phyloP scores from a whole-genome alignment of 2,329 filamentous ascomycete genomes.

The Geosmithia putterillii region DNA sequence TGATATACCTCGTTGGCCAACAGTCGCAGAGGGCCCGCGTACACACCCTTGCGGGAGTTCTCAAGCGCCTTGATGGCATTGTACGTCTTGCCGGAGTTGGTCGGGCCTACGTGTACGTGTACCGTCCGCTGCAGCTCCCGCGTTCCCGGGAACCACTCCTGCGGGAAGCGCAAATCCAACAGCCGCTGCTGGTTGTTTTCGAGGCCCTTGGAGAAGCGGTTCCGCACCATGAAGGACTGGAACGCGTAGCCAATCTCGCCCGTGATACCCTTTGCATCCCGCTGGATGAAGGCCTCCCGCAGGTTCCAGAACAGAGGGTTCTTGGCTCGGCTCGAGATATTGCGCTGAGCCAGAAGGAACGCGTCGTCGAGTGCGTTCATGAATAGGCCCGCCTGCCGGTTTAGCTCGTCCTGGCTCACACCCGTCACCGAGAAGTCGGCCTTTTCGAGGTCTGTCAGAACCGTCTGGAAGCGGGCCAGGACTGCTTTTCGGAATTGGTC shows the following conservation, averaged over 20 bases:
- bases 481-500: slow-evolving; percentile 19
- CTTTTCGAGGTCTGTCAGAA: slow-evolving; percentile 16
- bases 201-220: slow-evolving; percentile 42
- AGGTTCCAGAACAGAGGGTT: slow-evolving; percentile 47
- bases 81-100: slow-evolving; percentile 97
- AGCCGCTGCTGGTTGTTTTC: slow-evolving; percentile 49
- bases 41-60: slow-evolving; percentile 63
- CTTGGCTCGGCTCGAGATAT: slow-evolving; percentile 21
- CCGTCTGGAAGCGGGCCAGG: slow-evolving; percentile 19
- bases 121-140: slow-evolving; percentile 69
- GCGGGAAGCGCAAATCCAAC: slow-evolving; percentile 76
- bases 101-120: slow-evolving; percentile 90
- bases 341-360: slow-evolving; percentile 28
- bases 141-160: slow-evolving; percentile 86
- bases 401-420: slow-evolving; percentile 24
- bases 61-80: slow-evolving; percentile 80
- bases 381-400: slow-evolving; percentile 32
- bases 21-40: slow-evolving; percentile 79
- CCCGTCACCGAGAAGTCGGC: slow-evolving; percentile 12
- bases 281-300: slow-evolving; percentile 44
- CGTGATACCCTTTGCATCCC: slow-evolving; percentile 35
- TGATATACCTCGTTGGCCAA: slow-evolving; percentile 91
- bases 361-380: slow-evolving; percentile 28
- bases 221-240: slow-evolving; percentile 48
- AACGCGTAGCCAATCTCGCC: slow-evolving; percentile 57